Conservation (phyloP, 1,284 basidiomycete species). For the Papiliotrema laurentii region DNA sequence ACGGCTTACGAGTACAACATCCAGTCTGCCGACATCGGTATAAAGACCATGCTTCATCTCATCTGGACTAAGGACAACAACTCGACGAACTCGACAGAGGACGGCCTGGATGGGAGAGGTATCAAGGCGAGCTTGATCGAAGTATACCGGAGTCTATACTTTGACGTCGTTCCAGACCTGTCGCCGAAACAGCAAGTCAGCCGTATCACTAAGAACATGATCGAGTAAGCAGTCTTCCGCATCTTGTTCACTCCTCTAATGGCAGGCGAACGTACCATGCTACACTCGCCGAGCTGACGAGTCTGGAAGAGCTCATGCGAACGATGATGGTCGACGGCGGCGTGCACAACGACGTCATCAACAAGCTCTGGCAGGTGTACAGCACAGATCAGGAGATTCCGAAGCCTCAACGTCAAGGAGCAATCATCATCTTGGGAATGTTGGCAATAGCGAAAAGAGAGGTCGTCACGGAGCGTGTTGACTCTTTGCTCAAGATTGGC, state of each 20-base stretch:
- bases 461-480: constrained; percentile 82
- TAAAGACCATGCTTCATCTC: constrained; percentile 94
- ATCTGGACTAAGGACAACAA: constrained; percentile 96
- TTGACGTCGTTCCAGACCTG: constrained; percentile 65
- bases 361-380: constrained; percentile 93
- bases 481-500: constrained; percentile 81
- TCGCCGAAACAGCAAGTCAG: constrained; percentile 80
- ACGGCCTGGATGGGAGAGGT: constrained; percentile 79
- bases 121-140: constrained; percentile 83
- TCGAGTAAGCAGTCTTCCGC: constrained; percentile 67
- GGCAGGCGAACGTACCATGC: constrained; percentile 78
- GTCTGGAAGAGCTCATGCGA: constrained; percentile 91
- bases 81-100: constrained; percentile 65
- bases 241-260: neutral
- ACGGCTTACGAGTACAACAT: constrained; percentile 80
- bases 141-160: constrained; percentile 84
- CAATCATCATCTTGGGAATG: constrained; percentile 95
- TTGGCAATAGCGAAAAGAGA: constrained; percentile 77
- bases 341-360: constrained; percentile 77
- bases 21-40: constrained; percentile 65
- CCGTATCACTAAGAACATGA: constrained; percentile 97
- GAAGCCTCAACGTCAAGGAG: constrained; percentile 77
- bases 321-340: constrained; percentile 79
- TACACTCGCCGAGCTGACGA: constrained; percentile 91
- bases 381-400: constrained; percentile 74